These are phyloP conservation scores for Bertia moriformis DNA, from an alignment of 2,329 filamentous ascomycete species.

Conservation along the genomic window DNA sequence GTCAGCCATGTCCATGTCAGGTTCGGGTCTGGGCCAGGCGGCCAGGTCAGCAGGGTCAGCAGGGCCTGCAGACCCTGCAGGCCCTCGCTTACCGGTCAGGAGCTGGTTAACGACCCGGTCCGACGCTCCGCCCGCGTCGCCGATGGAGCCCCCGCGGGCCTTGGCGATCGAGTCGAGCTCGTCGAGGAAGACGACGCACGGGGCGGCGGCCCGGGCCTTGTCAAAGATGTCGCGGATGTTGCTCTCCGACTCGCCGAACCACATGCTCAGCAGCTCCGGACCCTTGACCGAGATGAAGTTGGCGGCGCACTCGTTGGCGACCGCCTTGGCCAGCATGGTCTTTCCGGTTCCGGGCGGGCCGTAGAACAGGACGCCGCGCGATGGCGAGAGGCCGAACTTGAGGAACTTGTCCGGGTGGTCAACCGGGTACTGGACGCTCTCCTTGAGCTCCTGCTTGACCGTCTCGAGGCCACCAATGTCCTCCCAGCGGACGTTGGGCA, in stretches of 20 bases:
- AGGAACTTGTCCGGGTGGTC: conserved; percentile 99
- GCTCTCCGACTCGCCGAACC: conserved; percentile 99
- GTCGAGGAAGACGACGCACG: conserved; percentile 96
- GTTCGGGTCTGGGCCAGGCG: no score
- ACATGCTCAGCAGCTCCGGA: conserved; percentile 96
- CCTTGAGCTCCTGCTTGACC: conserved; percentile 98
- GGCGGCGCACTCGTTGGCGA: conserved; percentile 96
- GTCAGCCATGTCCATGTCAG: no score
- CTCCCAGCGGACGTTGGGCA: conserved; percentile 98
- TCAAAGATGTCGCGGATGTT: conserved; percentile 99
- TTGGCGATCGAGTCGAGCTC: conserved; percentile 98
- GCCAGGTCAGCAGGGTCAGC: no score
- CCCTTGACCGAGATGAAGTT: conserved; percentile 99
- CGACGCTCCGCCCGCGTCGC: conserved; percentile 92
- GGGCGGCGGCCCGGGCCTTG: conserved; percentile 93
- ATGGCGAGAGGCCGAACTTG: conserved; percentile 97
- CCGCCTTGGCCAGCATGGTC: conserved; percentile 96
- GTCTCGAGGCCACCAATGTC: conserved; percentile 96
- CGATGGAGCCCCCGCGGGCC: conserved; percentile 89
- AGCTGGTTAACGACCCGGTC: conserved; percentile 99
- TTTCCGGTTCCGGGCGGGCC: conserved; percentile 99
- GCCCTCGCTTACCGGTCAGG: conserved; percentile 62
- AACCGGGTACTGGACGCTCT: conserved; percentile 96
- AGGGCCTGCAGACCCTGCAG: no score
- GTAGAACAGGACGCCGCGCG: conserved; percentile 96